These are phyloP conservation scores for Cladosporium sp. DNA, from an alignment of 2,329 filamentous ascomycete genomes.

Conservation along the genomic window DNA sequence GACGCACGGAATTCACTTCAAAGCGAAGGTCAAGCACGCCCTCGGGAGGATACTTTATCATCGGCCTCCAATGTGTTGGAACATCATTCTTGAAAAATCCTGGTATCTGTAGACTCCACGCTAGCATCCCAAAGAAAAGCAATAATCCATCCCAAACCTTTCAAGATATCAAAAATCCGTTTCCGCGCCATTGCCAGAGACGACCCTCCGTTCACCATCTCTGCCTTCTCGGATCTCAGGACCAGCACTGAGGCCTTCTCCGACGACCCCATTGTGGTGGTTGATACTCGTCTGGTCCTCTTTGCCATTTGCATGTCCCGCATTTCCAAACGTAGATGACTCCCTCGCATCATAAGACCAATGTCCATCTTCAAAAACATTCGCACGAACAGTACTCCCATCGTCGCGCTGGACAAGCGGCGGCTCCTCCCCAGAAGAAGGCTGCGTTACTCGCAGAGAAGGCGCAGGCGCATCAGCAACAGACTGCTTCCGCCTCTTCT, in stretches of 20 bases:
- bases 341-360: background rate
- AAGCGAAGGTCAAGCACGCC: too few relatives aligned
- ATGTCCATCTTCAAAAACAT: background rate
- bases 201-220: background rate
- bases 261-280: background rate
- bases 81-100: background rate
- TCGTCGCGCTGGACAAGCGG: conserved; percentile 13
- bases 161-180: background rate
- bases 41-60: background rate
- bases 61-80: background rate
- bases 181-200: background rate
- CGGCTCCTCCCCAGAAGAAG: background rate
- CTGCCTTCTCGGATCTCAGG: background rate
- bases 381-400: conserved; percentile 13
- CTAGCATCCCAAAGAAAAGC: background rate
- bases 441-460: background rate
- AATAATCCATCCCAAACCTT: too few relatives aligned
- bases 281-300: background rate
- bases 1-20: too few relatives aligned
- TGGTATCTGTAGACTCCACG: background rate
- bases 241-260: background rate
- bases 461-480: background rate
- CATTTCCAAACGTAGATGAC: too few relatives aligned
- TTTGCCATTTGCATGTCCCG: too few relatives aligned
- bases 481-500: conserved; percentile 19